Conservation (phyloP, 441 rosid genomes). For the Manihot esculenta region DNA sequence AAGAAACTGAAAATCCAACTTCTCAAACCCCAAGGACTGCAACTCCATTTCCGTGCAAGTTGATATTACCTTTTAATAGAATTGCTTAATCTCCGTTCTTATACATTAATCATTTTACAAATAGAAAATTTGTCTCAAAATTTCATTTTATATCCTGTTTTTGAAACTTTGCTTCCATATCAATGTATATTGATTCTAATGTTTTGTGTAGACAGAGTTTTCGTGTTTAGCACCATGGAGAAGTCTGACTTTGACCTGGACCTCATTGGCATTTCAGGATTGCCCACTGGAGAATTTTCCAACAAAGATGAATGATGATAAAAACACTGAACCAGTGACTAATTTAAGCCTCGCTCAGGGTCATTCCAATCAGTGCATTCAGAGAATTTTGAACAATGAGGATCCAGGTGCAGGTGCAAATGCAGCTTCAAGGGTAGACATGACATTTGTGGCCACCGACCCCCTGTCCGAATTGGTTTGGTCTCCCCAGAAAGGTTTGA, state of each 20-base stretch:
- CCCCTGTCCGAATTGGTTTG: constrained; percentile 84
- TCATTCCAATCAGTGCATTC: constrained; percentile 36
- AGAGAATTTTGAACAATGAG: constrained; percentile 31
- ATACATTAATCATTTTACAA: not conserved
- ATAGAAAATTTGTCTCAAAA: not conserved
- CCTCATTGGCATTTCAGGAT: constrained; percentile 39
- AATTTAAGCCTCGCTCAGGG: constrained; percentile 42
- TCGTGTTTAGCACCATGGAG: constrained; percentile 24
- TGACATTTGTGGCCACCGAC: constrained; percentile 51
- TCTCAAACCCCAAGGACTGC: no score
- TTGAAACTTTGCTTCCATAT: not conserved
- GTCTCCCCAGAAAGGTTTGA: constrained; percentile 83
- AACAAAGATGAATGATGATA: constrained; percentile 56
- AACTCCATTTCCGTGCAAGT: no score
- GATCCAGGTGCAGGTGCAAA: constrained; percentile 72
- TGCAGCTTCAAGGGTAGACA: constrained; percentile 60
- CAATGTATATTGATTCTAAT: constrained; percentile 8
- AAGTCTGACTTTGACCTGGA: constrained; percentile 36
- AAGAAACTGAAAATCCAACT: no score
- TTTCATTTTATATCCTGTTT: not conserved
- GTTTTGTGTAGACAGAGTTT: constrained; percentile 20
- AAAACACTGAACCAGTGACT: constrained; percentile 38
- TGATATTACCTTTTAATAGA: not conserved
- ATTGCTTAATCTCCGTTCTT: not conserved
- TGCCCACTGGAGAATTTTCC: constrained; percentile 28